A percentile compares a stretch with the other conserved stretches of the same genome.
Conservation (phyloP, 2,329 filamentous ascomycete species). For the Pyrenophora seminiperda region DNA sequence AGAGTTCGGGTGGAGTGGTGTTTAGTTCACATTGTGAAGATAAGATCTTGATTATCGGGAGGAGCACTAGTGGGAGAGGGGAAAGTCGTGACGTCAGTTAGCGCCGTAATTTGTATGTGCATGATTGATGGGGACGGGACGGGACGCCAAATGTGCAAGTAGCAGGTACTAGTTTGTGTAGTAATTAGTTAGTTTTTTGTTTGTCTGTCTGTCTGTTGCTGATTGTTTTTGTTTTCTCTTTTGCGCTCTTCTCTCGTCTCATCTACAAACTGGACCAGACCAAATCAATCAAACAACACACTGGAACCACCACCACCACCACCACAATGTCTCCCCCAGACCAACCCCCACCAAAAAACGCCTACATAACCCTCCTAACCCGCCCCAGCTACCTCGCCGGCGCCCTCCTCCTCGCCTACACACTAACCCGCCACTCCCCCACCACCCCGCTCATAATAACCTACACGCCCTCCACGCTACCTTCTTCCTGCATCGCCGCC, state of each 20-base stretch:
- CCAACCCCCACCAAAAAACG: slow-evolving; percentile 24
- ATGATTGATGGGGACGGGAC: too few relatives aligned
- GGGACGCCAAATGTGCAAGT: background rate
- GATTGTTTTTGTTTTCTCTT: background rate
- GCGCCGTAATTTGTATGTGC: too few relatives aligned
- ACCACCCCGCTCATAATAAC: slow-evolving; percentile 57
- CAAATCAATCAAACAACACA: too few relatives aligned
- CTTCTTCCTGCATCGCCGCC: slow-evolving; percentile 47
- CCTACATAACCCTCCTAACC: slow-evolving; percentile 59
- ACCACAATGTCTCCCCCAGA: slow-evolving; percentile 19
- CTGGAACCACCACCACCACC: background rate
- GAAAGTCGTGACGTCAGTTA: slow-evolving; percentile 34
- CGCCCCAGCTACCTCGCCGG: slow-evolving; percentile 59
- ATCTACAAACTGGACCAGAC: too few relatives aligned
- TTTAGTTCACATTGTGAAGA: too few relatives aligned
- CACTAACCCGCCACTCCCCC: slow-evolving; percentile 53
- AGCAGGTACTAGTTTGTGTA: too few relatives aligned
- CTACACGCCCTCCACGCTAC: slow-evolving; percentile 53
- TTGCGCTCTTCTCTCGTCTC: too few relatives aligned
- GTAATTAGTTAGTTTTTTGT: too few relatives aligned
- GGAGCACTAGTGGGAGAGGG: too few relatives aligned
- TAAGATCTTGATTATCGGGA: too few relatives aligned
- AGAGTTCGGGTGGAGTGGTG: slow-evolving; percentile 8
- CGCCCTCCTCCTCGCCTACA: slow-evolving; percentile 57
- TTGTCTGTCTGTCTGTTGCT: too few relatives aligned